Evolutionary conservation across 805 yeast genomes (phyloP), one percentile per base, ranked within the genome.

Genomic region (Lipomyces starkeyi): DNA sequence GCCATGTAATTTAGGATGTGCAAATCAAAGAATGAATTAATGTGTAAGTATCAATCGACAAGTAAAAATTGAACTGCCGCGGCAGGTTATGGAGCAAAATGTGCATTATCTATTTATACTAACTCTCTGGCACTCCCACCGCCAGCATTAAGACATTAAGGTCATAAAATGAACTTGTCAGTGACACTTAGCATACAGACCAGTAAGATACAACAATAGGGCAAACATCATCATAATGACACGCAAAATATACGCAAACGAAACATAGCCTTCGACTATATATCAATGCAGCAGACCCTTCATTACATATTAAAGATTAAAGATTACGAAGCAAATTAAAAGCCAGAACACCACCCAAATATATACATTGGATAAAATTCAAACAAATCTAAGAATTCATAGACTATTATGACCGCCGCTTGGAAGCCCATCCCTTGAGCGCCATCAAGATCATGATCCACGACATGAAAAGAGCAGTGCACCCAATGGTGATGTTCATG

Each of bases 401-500:
- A 54, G 32, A 5, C 22, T 22, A 29, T 20, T 34, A 61, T 14
- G 64, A 58, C 11, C 70, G 68, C 25, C 70, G 69, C 58, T 52
- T 59, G 20, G 62, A 20, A 17, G 75, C 75, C 75, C 75, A 73
- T 49, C 81, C 81, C 72, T 78, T 80, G 66, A 81, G 56, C 8
- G 80, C 76, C 76, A 92, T 85, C 17, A 93, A 80, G 6, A 81
- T 61, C 90, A 91, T 91, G 68, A 88, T 87, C 97, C 97, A 93
- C 0, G 91, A 90, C 97, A 95, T 93, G 11, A 93, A 68, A 56
- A 94, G 81, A 1, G 94, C 86, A 47, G 90, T 84, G 58, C 87
- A 67, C 11, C 98, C 98, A 67, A 95, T 90, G 67, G 90, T 86
- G 49, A 94, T 86, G 77, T 94, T 95, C 76, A 94, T 85, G 0